A percentile compares a stretch with the other conserved stretches of the same genome.
phyloP scores from a whole-genome alignment of 495 filamentous ascomycete genomes.

The Penicillium canescens region DNA sequence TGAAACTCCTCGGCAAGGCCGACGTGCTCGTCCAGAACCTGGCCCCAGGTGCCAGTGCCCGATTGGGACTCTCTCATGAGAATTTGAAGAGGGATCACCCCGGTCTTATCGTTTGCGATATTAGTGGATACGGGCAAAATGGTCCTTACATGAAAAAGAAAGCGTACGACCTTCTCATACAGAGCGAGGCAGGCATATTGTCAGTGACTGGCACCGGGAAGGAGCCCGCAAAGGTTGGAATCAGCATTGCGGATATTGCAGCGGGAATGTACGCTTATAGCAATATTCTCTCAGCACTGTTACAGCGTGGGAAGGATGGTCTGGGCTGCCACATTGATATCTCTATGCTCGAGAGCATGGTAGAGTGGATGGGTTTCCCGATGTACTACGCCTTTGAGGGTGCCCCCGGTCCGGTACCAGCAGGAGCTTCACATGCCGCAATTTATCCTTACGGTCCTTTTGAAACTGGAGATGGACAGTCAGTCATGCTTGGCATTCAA shows the following conservation, averaged over 20 bases:
- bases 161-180: slow-evolving; percentile 56
- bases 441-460: slow-evolving; percentile 57
- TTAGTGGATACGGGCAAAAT: slow-evolving; percentile 51
- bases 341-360: slow-evolving; percentile 56
- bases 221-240: slow-evolving; percentile 51
- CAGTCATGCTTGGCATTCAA: slow-evolving; percentile 56
- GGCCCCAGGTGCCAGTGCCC: slow-evolving; percentile 47
- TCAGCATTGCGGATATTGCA: slow-evolving; percentile 53
- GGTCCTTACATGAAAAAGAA: slow-evolving; percentile 55
- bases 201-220: slow-evolving; percentile 48
- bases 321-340: slow-evolving; percentile 49
- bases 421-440: slow-evolving; percentile 49
- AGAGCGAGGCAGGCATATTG: slow-evolving; percentile 54
- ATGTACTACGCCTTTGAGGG: slow-evolving; percentile 52
- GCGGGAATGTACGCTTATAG: slow-evolving; percentile 53
- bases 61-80: slow-evolving; percentile 47
- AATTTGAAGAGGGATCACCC: slow-evolving; percentile 39
- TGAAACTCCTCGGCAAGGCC: slow-evolving; percentile 42
- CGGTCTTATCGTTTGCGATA: slow-evolving; percentile 52
- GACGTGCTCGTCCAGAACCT: slow-evolving; percentile 56
- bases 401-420: slow-evolving; percentile 36
- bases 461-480: slow-evolving; percentile 42
- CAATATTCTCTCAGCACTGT: slow-evolving; percentile 48
- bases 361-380: slow-evolving; percentile 56
- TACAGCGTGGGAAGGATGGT: slow-evolving; percentile 45